These are phyloP conservation scores for Aspergillus costaricaensis DNA, from an alignment of 2,329 filamentous ascomycete species.

Conservation along the genomic window DNA sequence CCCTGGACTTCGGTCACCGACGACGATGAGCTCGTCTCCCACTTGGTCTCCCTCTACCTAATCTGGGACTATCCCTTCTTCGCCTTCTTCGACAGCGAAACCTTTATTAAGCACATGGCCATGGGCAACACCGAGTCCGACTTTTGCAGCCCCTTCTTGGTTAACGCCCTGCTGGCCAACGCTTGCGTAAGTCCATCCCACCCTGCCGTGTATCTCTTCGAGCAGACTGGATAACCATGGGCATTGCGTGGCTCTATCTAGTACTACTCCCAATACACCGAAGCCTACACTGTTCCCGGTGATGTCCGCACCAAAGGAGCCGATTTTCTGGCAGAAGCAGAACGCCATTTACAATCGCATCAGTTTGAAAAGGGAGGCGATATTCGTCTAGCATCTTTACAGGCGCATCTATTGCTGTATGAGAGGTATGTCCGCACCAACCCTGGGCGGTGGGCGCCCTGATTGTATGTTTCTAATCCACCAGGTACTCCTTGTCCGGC, in stretches of 20 bases:
- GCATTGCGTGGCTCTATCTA: neutral
- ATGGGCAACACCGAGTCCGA: slow-evolving; percentile 51
- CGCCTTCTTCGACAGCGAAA: slow-evolving; percentile 75
- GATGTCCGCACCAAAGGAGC: slow-evolving; percentile 30
- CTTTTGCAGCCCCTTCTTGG: slow-evolving; percentile 79
- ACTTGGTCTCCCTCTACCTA: slow-evolving; percentile 89
- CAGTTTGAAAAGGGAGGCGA: slow-evolving; percentile 15
- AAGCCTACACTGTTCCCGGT: slow-evolving; percentile 28
- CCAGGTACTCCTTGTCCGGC: slow-evolving; percentile 31
- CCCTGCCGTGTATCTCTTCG: too few species aligned
- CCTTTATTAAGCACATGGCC: slow-evolving; percentile 58
- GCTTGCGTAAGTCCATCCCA: slow-evolving; percentile 21
- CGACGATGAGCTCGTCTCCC: slow-evolving; percentile 72
- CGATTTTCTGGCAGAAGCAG: slow-evolving; percentile 31
- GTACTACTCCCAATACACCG: slow-evolving; percentile 33
- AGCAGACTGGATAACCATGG: too few species aligned
- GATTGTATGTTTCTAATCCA: neutral
- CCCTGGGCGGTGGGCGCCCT: neutral
- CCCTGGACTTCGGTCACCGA: slow-evolving; percentile 79
- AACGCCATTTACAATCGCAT: slow-evolving; percentile 20
- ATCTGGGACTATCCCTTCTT: slow-evolving; percentile 94
- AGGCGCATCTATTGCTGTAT: slow-evolving; percentile 30
- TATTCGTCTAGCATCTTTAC: slow-evolving; percentile 24
- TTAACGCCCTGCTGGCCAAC: slow-evolving; percentile 78
- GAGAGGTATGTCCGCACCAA: slow-evolving; percentile 21